Percentiles rank a stretch among this genome's conserved stretches.
Evolutionary conservation across 345 rosid species (phyloP).

Genomic region (Moricandia moricandioides): DNA sequence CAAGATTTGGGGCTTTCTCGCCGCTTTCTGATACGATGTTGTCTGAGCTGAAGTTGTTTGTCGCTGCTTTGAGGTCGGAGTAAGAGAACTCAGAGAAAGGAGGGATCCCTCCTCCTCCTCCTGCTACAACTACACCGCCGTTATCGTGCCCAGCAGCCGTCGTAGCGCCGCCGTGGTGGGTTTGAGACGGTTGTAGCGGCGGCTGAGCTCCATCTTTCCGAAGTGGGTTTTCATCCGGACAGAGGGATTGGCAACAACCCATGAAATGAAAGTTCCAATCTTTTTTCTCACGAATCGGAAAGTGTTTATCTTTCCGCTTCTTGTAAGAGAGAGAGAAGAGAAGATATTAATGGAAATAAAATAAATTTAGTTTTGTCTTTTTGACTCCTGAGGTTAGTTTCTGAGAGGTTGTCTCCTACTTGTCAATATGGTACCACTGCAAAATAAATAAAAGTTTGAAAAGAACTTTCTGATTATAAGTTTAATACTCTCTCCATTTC

Average conservation of each 20-base stretch:
- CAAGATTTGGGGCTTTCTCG: conserved; percentile 60
- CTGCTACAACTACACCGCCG: conserved; percentile 29
- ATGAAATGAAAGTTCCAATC: conserved; percentile 30
- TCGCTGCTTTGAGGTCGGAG: conserved; percentile 65
- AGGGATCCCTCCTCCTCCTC: conserved; percentile 39
- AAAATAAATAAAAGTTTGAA: background rate
- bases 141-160: conserved; percentile 29
- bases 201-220: conserved; percentile 41
- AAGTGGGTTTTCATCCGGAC: conserved; percentile 44
- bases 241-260: conserved; percentile 82
- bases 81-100: conserved; percentile 66
- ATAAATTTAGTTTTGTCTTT: conserved; percentile 23
- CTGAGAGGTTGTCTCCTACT: conserved; percentile 15
- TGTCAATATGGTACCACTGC: conserved; percentile 27
- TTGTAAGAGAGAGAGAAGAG: conserved; percentile 28
- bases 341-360: conserved; percentile 12
- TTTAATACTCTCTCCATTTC: too few relatives aligned
- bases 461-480: background rate
- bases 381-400: conserved; percentile 36
- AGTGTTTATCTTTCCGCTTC: conserved; percentile 34
- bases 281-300: conserved; percentile 17
- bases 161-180: conserved; percentile 36
- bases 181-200: conserved; percentile 22
- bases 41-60: conserved; percentile 64
- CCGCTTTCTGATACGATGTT: conserved; percentile 73